Conservation (phyloP, 495 filamentous ascomycete genomes). For the Penicillium pulvis region DNA sequence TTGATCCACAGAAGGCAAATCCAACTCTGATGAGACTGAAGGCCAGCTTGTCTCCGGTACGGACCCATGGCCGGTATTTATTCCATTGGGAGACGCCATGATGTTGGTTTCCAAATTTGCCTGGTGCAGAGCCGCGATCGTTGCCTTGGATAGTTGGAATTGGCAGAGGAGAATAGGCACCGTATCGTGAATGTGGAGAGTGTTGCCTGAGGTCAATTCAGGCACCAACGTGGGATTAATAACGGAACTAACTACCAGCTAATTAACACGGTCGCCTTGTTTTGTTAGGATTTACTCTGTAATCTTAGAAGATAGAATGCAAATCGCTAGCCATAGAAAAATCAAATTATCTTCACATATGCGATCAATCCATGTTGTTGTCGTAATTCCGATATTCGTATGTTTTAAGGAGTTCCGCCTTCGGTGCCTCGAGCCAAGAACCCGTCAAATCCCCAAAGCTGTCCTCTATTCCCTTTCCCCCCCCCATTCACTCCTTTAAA, state of each 20-base stretch:
- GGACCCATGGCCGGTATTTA: neutral
- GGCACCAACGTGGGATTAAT: slow-evolving; percentile 16
- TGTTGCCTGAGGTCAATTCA: slow-evolving; percentile 30
- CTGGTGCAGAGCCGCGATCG: slow-evolving; percentile 8
- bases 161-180: slow-evolving; percentile 6
- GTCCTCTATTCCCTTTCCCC: slow-evolving; percentile 16
- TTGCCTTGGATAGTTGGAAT: slow-evolving; percentile 10
- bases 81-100: neutral
- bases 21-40: slow-evolving; percentile 12
- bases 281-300: neutral
- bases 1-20: slow-evolving; percentile 29
- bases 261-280: neutral
- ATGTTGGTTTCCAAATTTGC: neutral
- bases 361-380: neutral
- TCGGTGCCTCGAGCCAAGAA: slow-evolving; percentile 16
- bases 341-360: neutral
- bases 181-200: slow-evolving; percentile 9
- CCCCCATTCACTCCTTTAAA: slow-evolving; percentile 24
- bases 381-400: neutral
- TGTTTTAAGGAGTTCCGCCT: slow-evolving; percentile 17
- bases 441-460: slow-evolving; percentile 20
- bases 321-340: neutral
- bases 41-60: neutral
- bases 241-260: neutral
- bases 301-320: neutral